Evolutionary conservation across 2,329 filamentous ascomycete species (phyloP).

Genomic region (Gaeumannomyces sp.): DNA sequence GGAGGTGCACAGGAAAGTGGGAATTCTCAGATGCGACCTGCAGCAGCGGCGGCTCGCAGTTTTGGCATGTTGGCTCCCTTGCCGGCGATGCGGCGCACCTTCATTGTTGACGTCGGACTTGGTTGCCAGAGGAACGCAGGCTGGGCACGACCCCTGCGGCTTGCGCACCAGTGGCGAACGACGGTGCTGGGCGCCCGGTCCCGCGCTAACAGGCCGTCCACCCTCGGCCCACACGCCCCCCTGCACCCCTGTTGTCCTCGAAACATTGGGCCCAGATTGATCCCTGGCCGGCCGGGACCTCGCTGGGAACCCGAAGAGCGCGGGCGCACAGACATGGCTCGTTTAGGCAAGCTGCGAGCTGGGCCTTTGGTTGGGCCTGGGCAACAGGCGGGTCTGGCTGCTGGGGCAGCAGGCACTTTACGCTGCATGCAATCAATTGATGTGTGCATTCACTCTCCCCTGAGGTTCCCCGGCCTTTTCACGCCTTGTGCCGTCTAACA

Average conservation of each 20-base stretch:
- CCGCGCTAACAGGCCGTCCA: background rate
- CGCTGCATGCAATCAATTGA: background rate
- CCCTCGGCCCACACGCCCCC: background rate
- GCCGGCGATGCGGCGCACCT: background rate
- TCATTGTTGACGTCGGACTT: background rate
- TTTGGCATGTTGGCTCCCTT: constrained; percentile 1
- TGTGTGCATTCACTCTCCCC: background rate
- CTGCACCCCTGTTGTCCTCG: background rate
- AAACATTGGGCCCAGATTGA: background rate
- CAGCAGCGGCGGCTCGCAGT: constrained; percentile 2
- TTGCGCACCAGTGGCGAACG: background rate
- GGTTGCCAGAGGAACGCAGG: constrained; percentile 3
- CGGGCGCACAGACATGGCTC: background rate
- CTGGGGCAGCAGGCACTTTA: background rate
- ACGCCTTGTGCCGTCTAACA: background rate
- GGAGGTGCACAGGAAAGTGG: constrained; percentile 5
- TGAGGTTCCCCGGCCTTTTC: background rate
- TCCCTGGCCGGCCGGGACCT: background rate
- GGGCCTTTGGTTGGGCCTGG: background rate
- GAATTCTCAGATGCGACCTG: constrained; percentile 3
- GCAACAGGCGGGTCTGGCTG: background rate
- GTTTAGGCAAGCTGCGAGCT: background rate
- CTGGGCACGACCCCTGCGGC: background rate
- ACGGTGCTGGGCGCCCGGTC: background rate
- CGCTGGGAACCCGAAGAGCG: background rate